Conservation (phyloP, 192 early-diverging fungal species). For the Funneliformis geosporum region DNA sequence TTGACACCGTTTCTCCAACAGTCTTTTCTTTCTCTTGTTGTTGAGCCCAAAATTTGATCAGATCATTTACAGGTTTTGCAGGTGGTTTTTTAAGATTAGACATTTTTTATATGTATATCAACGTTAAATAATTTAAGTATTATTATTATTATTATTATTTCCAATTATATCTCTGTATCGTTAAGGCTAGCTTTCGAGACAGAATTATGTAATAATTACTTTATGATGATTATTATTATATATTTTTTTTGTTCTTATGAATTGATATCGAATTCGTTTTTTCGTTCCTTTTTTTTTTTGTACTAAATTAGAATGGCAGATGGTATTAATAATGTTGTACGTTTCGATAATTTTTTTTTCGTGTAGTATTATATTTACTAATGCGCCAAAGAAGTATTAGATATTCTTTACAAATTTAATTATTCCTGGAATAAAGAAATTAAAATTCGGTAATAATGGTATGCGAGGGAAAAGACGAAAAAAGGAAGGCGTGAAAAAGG, state of each 20-base stretch:
- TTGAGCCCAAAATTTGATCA: constrained; percentile 29
- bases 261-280: neutral
- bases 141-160: neutral
- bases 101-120: neutral
- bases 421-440: neutral
- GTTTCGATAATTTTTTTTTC: too few relatives aligned
- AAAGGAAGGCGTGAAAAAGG: neutral
- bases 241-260: neutral
- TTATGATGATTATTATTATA: too few relatives aligned
- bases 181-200: neutral
- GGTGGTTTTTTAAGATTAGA: neutral
- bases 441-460: neutral
- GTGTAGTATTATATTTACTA: too few relatives aligned
- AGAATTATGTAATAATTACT: too few relatives aligned
- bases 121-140: neutral
- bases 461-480: neutral
- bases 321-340: neutral
- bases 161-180: too few relatives aligned
- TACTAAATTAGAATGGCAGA: neutral
- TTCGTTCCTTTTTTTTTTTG: neutral
- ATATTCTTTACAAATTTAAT: too few relatives aligned
- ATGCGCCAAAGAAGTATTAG: too few relatives aligned
- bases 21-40: constrained; percentile 10
- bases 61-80: constrained; percentile 27
- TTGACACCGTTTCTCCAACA: neutral